Base-by-base conservation (phyloP, 768 basidiomycete species). In the Scleroderma bovista region DNA sequence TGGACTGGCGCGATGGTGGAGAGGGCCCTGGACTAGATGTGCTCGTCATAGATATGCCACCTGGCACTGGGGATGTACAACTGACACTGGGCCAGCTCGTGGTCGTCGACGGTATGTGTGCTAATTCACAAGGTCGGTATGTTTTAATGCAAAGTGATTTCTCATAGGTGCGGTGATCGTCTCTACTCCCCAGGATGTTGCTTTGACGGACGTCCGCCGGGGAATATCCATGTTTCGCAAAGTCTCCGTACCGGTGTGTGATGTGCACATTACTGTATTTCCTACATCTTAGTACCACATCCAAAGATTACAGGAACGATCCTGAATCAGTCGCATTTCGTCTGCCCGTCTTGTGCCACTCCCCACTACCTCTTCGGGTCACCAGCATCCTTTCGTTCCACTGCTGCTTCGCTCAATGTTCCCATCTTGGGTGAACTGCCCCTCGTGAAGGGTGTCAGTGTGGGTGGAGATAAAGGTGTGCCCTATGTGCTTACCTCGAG, bases 21-120 rank as follows among this genome's bases (percentile, higher is more conserved):
- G 33, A 51, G 39, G 62, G 71, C 15, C 70, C 65, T 0, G 80
- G 79, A 3, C 69, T 97, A 26, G 95, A 99, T 59, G 74, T 93
- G 0, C 75, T 99, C 15, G 88, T 97, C 7, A 72, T 97, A 22
- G 95, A 99, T 64, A 92, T 96, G 85, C 95, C 95, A 2, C 95
- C 95, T 0, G 95, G 95, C 0, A 99, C 95, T 0, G 95, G 95
- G 0, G 95, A 99, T 63, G 93, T 99, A 0, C 90, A 91, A 8
- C 75, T 99, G 42, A 93, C 90, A 7, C 72, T 99, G 0, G 93
- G 88, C 1, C 93, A 96, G 60, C 76, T 94, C 19, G 89, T 93
- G 0, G 65, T 75, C 13, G 86, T 93, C 1, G 81, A 95, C 55
- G 92, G 93, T 90, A 44, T 38, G 82, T 63, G 11, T 33, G 12